Evolutionary conservation across 1,284 basidiomycete genomes (phyloP).

Genomic region (Fomitopsis palustris): DNA sequence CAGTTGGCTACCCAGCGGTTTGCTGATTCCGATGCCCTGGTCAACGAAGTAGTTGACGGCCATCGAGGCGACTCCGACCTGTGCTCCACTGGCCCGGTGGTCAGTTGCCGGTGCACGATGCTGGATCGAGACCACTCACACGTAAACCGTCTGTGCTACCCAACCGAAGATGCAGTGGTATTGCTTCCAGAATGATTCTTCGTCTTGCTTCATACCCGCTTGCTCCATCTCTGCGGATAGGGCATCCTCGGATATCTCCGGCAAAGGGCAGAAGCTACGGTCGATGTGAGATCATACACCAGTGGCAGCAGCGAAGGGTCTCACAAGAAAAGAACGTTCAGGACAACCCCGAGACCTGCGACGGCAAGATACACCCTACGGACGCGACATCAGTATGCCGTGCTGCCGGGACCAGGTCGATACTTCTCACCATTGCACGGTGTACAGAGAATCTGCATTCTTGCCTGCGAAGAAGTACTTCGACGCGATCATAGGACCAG

Average conservation of each 20-base stretch:
- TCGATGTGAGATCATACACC: background rate
- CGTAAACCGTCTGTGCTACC: slow-evolving; percentile 69
- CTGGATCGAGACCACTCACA: slow-evolving; percentile 39
- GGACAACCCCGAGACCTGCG: slow-evolving; percentile 55
- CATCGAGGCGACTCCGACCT: slow-evolving; percentile 71
- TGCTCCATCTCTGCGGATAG: slow-evolving; percentile 47
- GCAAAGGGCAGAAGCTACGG: slow-evolving; percentile 62
- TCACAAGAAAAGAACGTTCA: slow-evolving; percentile 69
- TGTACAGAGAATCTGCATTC: slow-evolving; percentile 59
- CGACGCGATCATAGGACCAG: slow-evolving; percentile 78
- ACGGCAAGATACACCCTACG: slow-evolving; percentile 77
- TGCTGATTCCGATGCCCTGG: slow-evolving; percentile 54
- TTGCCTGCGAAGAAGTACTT: slow-evolving; percentile 70
- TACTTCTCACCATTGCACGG: slow-evolving; percentile 61
- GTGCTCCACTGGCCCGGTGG: slow-evolving; percentile 63
- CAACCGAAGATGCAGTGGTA: slow-evolving; percentile 69
- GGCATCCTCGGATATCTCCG: slow-evolving; percentile 73
- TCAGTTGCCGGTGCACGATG: too few species aligned
- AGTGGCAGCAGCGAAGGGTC: slow-evolving; percentile 2
- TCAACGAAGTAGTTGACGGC: slow-evolving; percentile 70
- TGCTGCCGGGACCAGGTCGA: too few species aligned
- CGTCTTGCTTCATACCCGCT: slow-evolving; percentile 40
- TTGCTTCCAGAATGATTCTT: slow-evolving; percentile 67
- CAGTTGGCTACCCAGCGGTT: slow-evolving; percentile 54
- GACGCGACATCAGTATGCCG: background rate